Conservation (phyloP, 306 rosid species). For the Ammopiptanthus mongolicus region DNA sequence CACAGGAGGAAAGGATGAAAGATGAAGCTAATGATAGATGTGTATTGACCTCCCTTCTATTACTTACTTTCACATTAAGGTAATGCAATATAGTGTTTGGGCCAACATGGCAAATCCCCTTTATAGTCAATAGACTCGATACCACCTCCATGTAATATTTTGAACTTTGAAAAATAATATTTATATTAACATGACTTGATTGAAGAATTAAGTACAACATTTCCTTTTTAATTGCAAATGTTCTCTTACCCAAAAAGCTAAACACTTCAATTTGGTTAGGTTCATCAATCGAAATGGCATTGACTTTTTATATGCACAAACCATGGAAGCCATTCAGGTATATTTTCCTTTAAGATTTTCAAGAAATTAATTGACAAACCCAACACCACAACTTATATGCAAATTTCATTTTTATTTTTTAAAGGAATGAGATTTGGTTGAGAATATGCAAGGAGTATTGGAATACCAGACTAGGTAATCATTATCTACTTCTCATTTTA, state of each 20-base stretch:
- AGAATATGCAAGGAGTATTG: constrained; percentile 85
- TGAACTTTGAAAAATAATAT: neutral
- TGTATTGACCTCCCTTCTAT: neutral
- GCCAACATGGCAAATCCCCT: neutral
- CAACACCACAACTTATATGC: constrained; percentile 18
- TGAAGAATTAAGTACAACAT: neutral
- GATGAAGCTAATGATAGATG: neutral
- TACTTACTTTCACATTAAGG: neutral
- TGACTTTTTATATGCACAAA: constrained; percentile 95
- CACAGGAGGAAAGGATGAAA: neutral
- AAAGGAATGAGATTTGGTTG: constrained; percentile 97
- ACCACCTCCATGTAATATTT: neutral
- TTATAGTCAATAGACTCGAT: neutral
- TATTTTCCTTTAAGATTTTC: constrained; percentile 19
- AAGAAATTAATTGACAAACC: constrained; percentile 19
- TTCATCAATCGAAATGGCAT: constrained; percentile 90
- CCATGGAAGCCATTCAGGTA: constrained; percentile 97
- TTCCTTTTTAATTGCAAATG: neutral
- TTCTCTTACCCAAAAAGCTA: constrained; percentile 4
- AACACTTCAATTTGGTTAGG: constrained; percentile 43
- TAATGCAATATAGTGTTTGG: neutral
- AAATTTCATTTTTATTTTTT: constrained; percentile 22
- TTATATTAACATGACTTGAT: neutral
- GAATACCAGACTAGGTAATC: constrained; percentile 96
- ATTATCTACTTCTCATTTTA: constrained; percentile 14